phyloP scores from a whole-genome alignment of 1,284 basidiomycete genomes.

The Moniliella sp. region DNA sequence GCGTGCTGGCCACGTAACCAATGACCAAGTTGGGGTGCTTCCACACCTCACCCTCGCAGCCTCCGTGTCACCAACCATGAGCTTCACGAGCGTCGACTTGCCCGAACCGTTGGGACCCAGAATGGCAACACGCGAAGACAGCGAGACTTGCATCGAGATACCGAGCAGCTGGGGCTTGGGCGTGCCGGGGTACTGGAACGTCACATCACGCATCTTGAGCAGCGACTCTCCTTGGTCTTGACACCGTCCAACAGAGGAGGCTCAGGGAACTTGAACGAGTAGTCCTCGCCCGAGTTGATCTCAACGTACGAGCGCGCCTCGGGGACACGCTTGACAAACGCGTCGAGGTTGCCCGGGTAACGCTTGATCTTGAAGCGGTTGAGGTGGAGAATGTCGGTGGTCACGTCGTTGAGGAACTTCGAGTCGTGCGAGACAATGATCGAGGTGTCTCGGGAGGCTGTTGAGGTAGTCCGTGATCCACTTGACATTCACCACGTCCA shows the following conservation, averaged over 20 bases:
- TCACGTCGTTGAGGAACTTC: conserved; percentile 30
- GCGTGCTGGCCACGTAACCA: conserved; percentile 34
- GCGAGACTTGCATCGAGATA: conserved; percentile 32
- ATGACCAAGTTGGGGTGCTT: conserved; percentile 35
- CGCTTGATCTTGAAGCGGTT: conserved; percentile 35
- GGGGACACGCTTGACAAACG: conserved; percentile 33
- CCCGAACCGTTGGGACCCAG: conserved; percentile 33
- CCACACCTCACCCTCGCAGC: conserved; percentile 31
- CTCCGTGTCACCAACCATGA: conserved; percentile 33
- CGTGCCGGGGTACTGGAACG: conserved; percentile 31
- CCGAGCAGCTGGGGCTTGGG: conserved; percentile 30
- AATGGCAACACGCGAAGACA: conserved; percentile 33
- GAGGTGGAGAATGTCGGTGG: conserved; percentile 34
- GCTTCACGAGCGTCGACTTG: conserved; percentile 33
- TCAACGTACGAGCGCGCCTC: conserved; percentile 31
- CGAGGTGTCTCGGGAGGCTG: conserved; percentile 20
- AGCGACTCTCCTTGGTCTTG: conserved; percentile 35
- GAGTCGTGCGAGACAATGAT: conserved; percentile 35
- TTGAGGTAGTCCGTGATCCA: conserved; percentile 33
- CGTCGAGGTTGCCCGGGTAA: conserved; percentile 32
- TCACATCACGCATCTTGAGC: conserved; percentile 32
- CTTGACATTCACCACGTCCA: conserved; percentile 34
- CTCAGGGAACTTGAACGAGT: conserved; percentile 34
- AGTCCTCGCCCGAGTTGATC: conserved; percentile 32
- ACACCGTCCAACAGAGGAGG: conserved; percentile 34